Evolutionary conservation across 495 filamentous ascomycete genomes (phyloP), one percentile per base, ranked within the genome.

Genomic region (Penicillium macrosclerotiorum): DNA sequence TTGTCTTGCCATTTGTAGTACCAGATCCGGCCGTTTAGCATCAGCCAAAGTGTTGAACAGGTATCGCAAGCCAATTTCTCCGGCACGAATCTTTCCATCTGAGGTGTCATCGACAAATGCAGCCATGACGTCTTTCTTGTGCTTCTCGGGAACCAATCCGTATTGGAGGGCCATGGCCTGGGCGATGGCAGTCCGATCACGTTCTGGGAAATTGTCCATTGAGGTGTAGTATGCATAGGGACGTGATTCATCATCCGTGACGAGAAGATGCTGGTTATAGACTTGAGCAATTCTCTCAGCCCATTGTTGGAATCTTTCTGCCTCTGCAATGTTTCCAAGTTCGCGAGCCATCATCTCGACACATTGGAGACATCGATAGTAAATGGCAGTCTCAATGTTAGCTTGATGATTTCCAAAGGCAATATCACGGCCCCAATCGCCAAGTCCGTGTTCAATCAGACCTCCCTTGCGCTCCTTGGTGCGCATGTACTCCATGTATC

Each of bases 361-460:
- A 26, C 51, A 53, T 25, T 47, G 39, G 11, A 63, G 54, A 38
- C 60, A 63, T 8, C 53, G 57, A 29, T 60, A 60, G 45, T 63
- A 63, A 20, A 63, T 50, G 8, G 60, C 60, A 5, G 60, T 63
- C 43, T 63, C 60, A 14, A 63, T 63, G 23, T 63, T 63, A 18
- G 54, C 60, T 35, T 63, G 60, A 32, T 63, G 54, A 29, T 63
- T 63, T 4, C 60, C 60, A 18, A 60, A 60, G 29, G 60, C 60
- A 34, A 63, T 63, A 11, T 55, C 57, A 5, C 57, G 49, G 5
- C 60, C 60, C 60, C 60, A 63, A 33, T 63, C 60, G 16, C 60
- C 60, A 1, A 63, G 49, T 1, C 60, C 60, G 23, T 63, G 57
- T 34, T 60, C 57, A 29, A 63, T 60, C 12, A 63, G 24, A 0